Percentiles rank a stretch among this genome's conserved stretches.
These are phyloP conservation scores for Malassezia furfur DNA, from an alignment of 1,284 basidiomycete species.

Conservation along the genomic window DNA sequence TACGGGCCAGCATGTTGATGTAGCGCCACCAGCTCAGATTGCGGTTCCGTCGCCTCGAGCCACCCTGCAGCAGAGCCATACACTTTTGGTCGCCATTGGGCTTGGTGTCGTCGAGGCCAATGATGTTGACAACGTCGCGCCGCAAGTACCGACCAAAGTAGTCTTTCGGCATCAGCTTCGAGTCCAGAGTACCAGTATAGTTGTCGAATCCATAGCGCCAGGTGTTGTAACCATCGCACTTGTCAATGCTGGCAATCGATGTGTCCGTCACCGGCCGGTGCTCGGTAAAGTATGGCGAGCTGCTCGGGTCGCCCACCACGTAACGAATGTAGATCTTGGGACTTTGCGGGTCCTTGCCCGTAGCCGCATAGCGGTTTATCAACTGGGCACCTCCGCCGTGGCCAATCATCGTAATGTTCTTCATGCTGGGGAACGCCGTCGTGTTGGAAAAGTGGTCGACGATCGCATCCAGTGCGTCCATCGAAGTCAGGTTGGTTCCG, in stretches of 20 bases:
- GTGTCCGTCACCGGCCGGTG: conserved; percentile 31
- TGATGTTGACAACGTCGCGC: conserved; percentile 40
- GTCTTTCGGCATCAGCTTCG: conserved; percentile 23
- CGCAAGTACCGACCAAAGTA: conserved; percentile 35
- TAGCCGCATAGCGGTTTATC: conserved; percentile 36
- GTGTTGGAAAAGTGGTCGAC: conserved; percentile 28
- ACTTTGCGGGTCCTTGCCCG: conserved; percentile 25
- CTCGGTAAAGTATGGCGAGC: conserved; percentile 34
- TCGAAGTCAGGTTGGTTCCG: conserved; percentile 23
- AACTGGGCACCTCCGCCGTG: conserved; percentile 46
- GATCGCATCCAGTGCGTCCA: conserved; percentile 40
- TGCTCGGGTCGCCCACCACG: conserved; percentile 39
- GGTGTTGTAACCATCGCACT: conserved; percentile 34
- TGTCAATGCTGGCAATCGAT: conserved; percentile 20
- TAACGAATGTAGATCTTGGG: conserved; percentile 26
- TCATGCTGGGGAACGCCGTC: conserved; percentile 26
- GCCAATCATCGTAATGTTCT: conserved; percentile 38
- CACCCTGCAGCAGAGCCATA: conserved; percentile 43
- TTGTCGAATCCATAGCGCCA: conserved; percentile 42
- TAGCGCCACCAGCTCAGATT: conserved; percentile 46
- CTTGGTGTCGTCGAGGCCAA: conserved; percentile 33
- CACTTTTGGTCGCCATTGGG: conserved; percentile 39
- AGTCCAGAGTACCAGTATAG: conserved; percentile 27
- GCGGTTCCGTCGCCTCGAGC: conserved; percentile 30
- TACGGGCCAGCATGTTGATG: conserved; percentile 37